phyloP scores from a whole-genome alignment of 352 stramenopile genomes.

The Globisporangium okanoganense region DNA sequence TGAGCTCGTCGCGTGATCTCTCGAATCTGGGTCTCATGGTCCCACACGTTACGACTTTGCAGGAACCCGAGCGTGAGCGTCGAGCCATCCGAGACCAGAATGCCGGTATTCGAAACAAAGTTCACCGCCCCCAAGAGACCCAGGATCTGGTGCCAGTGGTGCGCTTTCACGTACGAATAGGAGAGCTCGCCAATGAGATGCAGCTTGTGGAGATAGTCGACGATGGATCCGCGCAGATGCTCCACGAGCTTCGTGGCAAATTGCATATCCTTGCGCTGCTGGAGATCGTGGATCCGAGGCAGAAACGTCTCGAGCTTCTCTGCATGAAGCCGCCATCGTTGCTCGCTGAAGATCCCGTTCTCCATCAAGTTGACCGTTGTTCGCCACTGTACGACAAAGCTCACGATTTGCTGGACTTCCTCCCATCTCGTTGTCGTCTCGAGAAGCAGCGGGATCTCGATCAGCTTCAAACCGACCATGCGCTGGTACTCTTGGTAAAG shows the following conservation, averaged over 20 bases:
- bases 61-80: conserved; percentile 53
- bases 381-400: conserved; percentile 46
- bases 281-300: conserved; percentile 27
- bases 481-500: conserved; percentile 72
- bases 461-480: conserved; percentile 62
- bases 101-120: conserved; percentile 43
- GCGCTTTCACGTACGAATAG: conserved; percentile 40
- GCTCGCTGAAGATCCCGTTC: conserved; percentile 60
- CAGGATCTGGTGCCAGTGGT: conserved; percentile 64
- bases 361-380: conserved; percentile 44
- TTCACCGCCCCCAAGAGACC: conserved; percentile 41
- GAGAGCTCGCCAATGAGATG: conserved; percentile 50
- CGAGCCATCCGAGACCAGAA: conserved; percentile 46
- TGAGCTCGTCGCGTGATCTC: conserved; percentile 52
- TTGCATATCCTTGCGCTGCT: conserved; percentile 17
- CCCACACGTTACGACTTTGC: conserved; percentile 41
- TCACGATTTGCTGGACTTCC: conserved; percentile 56
- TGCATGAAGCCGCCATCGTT: conserved; percentile 45
- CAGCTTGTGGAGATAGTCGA: conserved; percentile 42
- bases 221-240: conserved; percentile 27
- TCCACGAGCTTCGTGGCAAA: conserved; percentile 44
- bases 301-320: conserved; percentile 36
- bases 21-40: conserved; percentile 49
- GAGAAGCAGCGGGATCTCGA: conserved; percentile 42
- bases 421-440: conserved; percentile 44